phyloP scores from a whole-genome alignment of 2,329 filamentous ascomycete species.

The Colletotrichum sp. region DNA sequence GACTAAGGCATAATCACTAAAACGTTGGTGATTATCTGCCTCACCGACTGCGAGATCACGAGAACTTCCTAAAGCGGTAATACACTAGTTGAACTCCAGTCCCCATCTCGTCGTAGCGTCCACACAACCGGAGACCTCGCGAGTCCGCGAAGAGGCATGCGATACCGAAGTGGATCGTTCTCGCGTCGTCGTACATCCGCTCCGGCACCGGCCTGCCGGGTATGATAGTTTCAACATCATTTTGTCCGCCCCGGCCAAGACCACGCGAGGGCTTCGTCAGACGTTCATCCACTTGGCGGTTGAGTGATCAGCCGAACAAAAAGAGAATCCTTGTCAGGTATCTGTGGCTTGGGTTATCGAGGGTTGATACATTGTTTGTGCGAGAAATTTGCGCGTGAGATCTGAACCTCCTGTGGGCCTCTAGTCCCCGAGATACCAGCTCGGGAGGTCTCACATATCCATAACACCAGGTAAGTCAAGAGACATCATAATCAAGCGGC shows the following conservation, averaged over 20 bases:
- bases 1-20: neutral
- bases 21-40: neutral
- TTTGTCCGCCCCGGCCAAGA: neutral
- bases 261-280: fast-evolving
- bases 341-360: fast-evolving
- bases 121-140: neutral
- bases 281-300: neutral
- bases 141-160: neutral
- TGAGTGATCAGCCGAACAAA: neutral
- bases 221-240: neutral
- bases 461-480: neutral
- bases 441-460: neutral
- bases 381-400: neutral
- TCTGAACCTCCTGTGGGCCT: neutral
- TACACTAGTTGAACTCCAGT: neutral
- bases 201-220: neutral
- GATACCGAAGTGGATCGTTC: neutral
- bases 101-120: neutral
- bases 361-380: neutral
- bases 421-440: neutral
- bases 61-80: neutral
- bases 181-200: neutral
- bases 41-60: neutral
- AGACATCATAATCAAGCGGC: neutral
- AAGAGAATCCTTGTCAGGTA: neutral